Percentiles rank a stretch among this genome's conserved stretches.
Conservation (phyloP, 768 basidiomycete genomes). For the Naematelia encephala region DNA sequence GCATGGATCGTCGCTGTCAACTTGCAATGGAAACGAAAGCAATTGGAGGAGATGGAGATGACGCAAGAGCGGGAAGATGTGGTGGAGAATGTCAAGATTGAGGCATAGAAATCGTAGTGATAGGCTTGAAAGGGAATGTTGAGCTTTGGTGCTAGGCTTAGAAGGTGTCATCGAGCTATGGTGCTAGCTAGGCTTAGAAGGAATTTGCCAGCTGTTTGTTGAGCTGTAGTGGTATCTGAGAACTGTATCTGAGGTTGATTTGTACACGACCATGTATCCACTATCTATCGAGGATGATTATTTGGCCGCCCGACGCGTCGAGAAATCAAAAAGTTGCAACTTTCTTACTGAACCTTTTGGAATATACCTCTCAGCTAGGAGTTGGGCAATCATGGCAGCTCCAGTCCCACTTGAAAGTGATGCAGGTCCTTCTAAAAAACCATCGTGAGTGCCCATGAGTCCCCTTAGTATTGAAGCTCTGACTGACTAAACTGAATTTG, state of each 20-base stretch:
- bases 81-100: conserved; percentile 30
- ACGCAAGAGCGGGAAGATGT: conserved; percentile 27
- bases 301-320: neutral
- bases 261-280: neutral
- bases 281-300: neutral
- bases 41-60: conserved; percentile 17
- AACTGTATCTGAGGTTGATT: conserved; percentile 1
- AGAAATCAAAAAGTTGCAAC: neutral
- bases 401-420: too few relatives aligned
- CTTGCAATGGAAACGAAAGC: conserved; percentile 26
- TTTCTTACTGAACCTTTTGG: too few relatives aligned
- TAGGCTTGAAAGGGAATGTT: too few relatives aligned
- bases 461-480: too few relatives aligned
- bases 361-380: too few relatives aligned
- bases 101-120: neutral
- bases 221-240: too few relatives aligned
- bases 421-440: too few relatives aligned
- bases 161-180: too few relatives aligned
- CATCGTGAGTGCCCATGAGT: neutral
- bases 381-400: too few relatives aligned
- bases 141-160: too few relatives aligned
- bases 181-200: too few relatives aligned
- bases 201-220: too few relatives aligned
- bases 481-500: neutral
- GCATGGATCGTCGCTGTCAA: conserved; percentile 45